Evolutionary conservation across 2,329 filamentous ascomycete genomes (phyloP).

Genomic region (Oidium heveae): DNA sequence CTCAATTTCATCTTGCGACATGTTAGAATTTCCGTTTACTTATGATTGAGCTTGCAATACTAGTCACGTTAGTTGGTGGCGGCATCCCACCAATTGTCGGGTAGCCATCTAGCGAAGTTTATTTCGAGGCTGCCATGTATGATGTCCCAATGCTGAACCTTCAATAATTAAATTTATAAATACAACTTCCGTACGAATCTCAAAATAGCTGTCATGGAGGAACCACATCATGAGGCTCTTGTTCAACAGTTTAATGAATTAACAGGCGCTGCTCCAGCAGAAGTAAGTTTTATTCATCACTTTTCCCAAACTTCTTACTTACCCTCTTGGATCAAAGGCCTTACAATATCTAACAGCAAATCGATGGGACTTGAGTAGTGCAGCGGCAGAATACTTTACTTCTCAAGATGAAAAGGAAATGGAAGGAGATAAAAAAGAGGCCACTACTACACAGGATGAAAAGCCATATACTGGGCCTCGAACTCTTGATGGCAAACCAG

Average conservation of each 20-base stretch:
- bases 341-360: slow-evolving; percentile 37
- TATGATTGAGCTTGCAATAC: too few relatives aligned
- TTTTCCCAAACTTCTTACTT: neutral
- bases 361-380: slow-evolving; percentile 39
- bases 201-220: slow-evolving; percentile 7
- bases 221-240: slow-evolving; percentile 18
- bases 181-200: too few relatives aligned
- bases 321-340: slow-evolving; percentile 23
- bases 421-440: slow-evolving; percentile 17
- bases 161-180: too few relatives aligned
- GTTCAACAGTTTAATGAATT: slow-evolving; percentile 29
- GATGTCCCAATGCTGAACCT: too few relatives aligned
- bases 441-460: slow-evolving; percentile 16
- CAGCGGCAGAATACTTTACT: slow-evolving; percentile 35
- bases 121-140: too few relatives aligned
- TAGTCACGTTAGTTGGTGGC: too few relatives aligned
- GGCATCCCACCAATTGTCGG: too few relatives aligned
- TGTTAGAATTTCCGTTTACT: neutral
- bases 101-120: too few relatives aligned
- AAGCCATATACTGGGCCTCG: slow-evolving; percentile 30
- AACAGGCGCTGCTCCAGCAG: slow-evolving; percentile 23
- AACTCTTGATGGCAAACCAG: slow-evolving; percentile 36
- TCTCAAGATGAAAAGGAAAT: slow-evolving; percentile 27
- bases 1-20: slow-evolving; percentile 13
- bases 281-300: slow-evolving; percentile 16